Evolutionary conservation across 2,329 filamentous ascomycete genomes (phyloP).

Genomic region (Xylariaceae sp.): DNA sequence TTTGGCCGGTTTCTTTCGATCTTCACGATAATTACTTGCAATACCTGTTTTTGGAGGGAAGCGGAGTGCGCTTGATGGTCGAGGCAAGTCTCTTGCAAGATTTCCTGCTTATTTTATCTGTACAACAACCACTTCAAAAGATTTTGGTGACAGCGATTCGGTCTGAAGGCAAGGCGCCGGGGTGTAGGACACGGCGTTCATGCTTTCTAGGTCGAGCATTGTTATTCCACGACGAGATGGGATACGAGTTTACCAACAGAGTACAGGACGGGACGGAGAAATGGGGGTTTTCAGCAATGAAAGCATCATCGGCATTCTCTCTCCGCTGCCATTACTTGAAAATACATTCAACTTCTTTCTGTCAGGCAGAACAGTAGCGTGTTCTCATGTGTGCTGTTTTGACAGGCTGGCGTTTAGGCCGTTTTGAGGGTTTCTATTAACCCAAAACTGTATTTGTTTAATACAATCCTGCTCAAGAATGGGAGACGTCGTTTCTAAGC

Average conservation of each 20-base stretch:
- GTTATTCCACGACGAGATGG: slow-evolving; percentile 27
- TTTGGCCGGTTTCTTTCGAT: not conserved
- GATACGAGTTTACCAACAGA: slow-evolving; percentile 24
- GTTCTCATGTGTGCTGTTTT: too few relatives aligned
- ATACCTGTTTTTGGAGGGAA: too few relatives aligned
- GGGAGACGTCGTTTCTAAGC: too few relatives aligned
- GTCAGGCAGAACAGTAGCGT: too few relatives aligned
- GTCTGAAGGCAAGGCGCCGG: slow-evolving; percentile 18
- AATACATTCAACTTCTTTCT: too few relatives aligned
- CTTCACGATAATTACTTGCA: too few relatives aligned
- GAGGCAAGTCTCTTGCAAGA: slow-evolving; percentile 1
- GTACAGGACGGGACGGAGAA: not conserved
- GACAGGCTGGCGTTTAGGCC: too few relatives aligned
- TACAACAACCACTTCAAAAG: slow-evolving; percentile 16
- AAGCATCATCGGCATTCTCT: not conserved
- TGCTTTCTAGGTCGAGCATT: not conserved
- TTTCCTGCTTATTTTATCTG: slow-evolving; percentile 13
- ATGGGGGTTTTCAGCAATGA: slow-evolving; percentile 20
- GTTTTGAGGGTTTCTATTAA: too few relatives aligned
- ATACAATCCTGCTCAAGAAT: too few relatives aligned
- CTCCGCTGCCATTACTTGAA: too few relatives aligned
- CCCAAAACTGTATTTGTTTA: too few relatives aligned
- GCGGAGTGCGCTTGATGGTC: not conserved
- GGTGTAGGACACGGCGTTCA: slow-evolving; percentile 21
- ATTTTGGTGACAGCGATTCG: slow-evolving; percentile 10